Conservation (phyloP, 2,329 filamentous ascomycete species). For the Aureobasidium leucospermi region DNA sequence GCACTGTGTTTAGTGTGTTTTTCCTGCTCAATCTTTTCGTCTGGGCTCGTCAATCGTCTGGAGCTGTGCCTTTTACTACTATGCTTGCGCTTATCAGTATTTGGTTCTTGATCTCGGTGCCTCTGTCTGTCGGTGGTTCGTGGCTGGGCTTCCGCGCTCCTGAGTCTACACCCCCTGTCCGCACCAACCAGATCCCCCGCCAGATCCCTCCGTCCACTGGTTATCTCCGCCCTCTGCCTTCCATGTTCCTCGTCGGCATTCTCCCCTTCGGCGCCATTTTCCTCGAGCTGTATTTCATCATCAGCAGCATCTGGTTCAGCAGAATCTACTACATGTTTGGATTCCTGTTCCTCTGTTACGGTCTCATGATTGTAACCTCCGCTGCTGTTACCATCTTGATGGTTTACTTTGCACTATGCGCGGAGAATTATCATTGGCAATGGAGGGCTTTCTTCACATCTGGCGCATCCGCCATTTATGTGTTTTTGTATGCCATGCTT, state of each 20-base stretch:
- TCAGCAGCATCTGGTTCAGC: constrained; percentile 98
- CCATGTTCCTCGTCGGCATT: constrained; percentile 84
- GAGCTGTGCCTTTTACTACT: constrained; percentile 90
- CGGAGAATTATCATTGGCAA: constrained; percentile 98
- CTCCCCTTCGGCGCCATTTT: constrained; percentile 95
- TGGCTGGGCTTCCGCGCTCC: constrained; percentile 80
- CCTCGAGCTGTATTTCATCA: constrained; percentile 98
- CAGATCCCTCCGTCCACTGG: constrained; percentile 82
- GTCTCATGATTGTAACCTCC: constrained; percentile 91
- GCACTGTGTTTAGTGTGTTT: constrained; percentile 77
- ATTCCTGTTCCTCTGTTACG: constrained; percentile 96
- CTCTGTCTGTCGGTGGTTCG: constrained; percentile 79
- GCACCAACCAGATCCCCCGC: constrained; percentile 95
- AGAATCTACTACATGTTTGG: constrained; percentile 99
- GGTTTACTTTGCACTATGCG: constrained; percentile 92
- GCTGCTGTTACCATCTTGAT: constrained; percentile 87
- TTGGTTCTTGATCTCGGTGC: constrained; percentile 95
- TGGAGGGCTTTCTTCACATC: constrained; percentile 92
- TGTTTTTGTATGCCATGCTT: constrained; percentile 83
- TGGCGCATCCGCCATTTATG: constrained; percentile 82
- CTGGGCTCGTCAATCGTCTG: constrained; percentile 86
- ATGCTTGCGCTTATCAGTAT: constrained; percentile 92
- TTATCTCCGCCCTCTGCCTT: constrained; percentile 80
- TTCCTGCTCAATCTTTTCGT: constrained; percentile 95
- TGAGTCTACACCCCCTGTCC: constrained; percentile 70